A percentile compares a stretch with the other conserved stretches of the same genome.
Conservation (phyloP, 2,329 filamentous ascomycete species). For the Epichloe gansuensis region DNA sequence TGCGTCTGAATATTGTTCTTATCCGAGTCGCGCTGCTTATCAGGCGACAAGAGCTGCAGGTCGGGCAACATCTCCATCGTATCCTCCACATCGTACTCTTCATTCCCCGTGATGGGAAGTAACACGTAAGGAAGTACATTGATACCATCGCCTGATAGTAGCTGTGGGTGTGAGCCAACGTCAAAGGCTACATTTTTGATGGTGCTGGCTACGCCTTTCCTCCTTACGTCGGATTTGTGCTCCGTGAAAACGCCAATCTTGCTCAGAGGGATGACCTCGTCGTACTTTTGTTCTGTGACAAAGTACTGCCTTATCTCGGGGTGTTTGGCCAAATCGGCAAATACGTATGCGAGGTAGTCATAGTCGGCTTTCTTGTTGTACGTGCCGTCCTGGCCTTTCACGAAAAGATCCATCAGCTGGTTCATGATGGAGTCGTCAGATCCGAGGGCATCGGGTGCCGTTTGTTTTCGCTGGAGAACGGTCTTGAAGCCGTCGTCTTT, state of each 20-base stretch:
- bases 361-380: slow-evolving; percentile 81
- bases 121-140: slow-evolving; percentile 82
- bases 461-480: slow-evolving; percentile 56
- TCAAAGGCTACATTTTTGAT: slow-evolving; percentile 94
- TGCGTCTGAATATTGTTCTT: slow-evolving; percentile 70
- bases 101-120: slow-evolving; percentile 74
- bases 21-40: slow-evolving; percentile 77
- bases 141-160: slow-evolving; percentile 60
- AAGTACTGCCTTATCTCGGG: slow-evolving; percentile 65
- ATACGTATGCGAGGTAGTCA: slow-evolving; percentile 88
- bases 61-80: slow-evolving; percentile 78
- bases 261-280: slow-evolving; percentile 73
- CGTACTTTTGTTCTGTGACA: slow-evolving; percentile 60
- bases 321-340: slow-evolving; percentile 84
- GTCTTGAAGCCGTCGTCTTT: slow-evolving; percentile 66
- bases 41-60: slow-evolving; percentile 75
- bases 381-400: slow-evolving; percentile 71
- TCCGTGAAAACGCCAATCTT: slow-evolving; percentile 94
- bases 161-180: slow-evolving; percentile 54
- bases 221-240: slow-evolving; percentile 68
- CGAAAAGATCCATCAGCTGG: slow-evolving; percentile 90
- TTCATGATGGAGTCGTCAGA: slow-evolving; percentile 68
- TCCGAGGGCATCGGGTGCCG: slow-evolving; percentile 55
- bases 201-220: slow-evolving; percentile 89
- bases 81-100: slow-evolving; percentile 83